Evolutionary conservation across 352 stramenopile genomes (phyloP).

Genomic region (Plasmopara muralis): DNA sequence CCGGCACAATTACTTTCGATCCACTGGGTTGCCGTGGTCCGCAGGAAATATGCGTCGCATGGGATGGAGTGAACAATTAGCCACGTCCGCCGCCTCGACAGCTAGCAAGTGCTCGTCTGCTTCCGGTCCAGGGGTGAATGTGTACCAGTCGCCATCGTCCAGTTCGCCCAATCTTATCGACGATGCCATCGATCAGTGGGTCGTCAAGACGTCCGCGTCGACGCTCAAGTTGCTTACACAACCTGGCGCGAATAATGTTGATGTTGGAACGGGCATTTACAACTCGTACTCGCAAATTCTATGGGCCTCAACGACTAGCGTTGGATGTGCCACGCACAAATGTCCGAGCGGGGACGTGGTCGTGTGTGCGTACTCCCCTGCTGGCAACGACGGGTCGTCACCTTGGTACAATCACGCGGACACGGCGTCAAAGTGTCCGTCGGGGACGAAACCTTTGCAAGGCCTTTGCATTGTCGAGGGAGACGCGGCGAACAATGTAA

Average conservation of each 20-base stretch:
- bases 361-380: constrained; percentile 55
- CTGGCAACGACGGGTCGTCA: constrained; percentile 42
- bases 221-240: constrained; percentile 39
- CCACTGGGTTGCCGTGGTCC: constrained; percentile 56
- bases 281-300: constrained; percentile 74
- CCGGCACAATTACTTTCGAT: constrained; percentile 75
- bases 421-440: constrained; percentile 40
- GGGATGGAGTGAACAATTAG: constrained; percentile 48
- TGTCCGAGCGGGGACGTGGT: constrained; percentile 38
- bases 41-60: constrained; percentile 61
- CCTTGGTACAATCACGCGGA: constrained; percentile 59
- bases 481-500: constrained; percentile 40
- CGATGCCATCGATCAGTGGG: constrained; percentile 51
- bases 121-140: constrained; percentile 38
- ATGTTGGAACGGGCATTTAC: constrained; percentile 51
- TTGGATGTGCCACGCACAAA: constrained; percentile 50
- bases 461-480: constrained; percentile 50
- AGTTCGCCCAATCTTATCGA: constrained; percentile 35
- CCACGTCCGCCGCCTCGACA: constrained; percentile 29
- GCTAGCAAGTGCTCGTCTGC: constrained; percentile 34
- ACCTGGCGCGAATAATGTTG: constrained; percentile 33
- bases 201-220: constrained; percentile 42
- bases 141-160: constrained; percentile 28
- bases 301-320: constrained; percentile 50
- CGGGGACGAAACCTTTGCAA: constrained; percentile 32